Base-by-base conservation (phyloP, 257 asterid genomes). In the Coffea canephora region DNA sequence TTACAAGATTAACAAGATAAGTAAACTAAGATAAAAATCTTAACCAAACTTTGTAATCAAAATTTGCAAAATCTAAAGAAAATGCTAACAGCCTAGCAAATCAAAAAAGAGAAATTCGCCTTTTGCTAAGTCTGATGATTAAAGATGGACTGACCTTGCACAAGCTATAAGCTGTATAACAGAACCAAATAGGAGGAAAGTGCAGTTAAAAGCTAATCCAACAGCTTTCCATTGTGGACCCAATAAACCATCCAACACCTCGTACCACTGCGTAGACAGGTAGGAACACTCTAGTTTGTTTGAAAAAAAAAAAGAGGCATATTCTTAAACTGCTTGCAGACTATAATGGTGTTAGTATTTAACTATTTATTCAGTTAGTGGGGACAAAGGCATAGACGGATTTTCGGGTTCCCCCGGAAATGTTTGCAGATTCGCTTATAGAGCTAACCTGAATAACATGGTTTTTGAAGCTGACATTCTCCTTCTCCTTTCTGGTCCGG, bases 91-190 rank as follows among this genome's bases (percentile, higher is more conserved):
- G 10, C 4, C 3, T 43, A 21, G 8, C 12, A 61, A 46, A 48
- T 25, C 23, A 25, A 61, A 79, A 7, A 52, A 79, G 27, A 72
- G 66, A 16, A 72, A 15, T 8, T 23, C 10, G 19, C 2, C 43
- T 6, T 62, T 49, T 36, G 10, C 45, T 13, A 8, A 5, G 45
- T 76, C 49, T 64, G 77, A 49, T 27, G 21, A 76, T 6, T 10
- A 52, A 76, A 62, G 12, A 55, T 54, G 48, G 1, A 21, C 77
- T 69, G 41, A 93, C 99, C 99, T 95, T 76, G 99, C 99, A 82
- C 99, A 95, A 46, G 92, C 99, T 25, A 95, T 95, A 78, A 95
- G 96, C 79, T 95, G 99, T 78, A 95, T 95, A 78, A 95, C 99
- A 71, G 99, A 95, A 82, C 99, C 99, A 82, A 95, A 93, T 15